These are phyloP conservation scores for Buddleja alternifolia DNA, from an alignment of 257 asterid species.

Conservation along the genomic window DNA sequence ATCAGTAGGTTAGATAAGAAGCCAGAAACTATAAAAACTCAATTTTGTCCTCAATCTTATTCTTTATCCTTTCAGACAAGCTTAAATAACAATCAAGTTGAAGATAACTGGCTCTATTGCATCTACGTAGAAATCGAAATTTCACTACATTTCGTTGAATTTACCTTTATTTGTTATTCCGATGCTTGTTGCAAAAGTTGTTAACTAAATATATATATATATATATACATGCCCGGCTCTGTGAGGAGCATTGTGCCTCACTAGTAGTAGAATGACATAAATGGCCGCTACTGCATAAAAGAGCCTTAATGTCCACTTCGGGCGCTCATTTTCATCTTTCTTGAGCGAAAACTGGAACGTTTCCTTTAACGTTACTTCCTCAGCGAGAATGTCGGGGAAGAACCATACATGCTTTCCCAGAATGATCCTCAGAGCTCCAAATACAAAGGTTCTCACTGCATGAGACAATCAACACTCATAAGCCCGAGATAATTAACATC, in stretches of 20 bases:
- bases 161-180: no score
- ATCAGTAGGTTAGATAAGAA: no score
- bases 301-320: constrained; percentile 81
- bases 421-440: constrained; percentile 64
- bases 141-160: no score
- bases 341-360: constrained; percentile 75
- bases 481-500: no score
- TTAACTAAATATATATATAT: no score
- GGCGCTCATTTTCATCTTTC: constrained; percentile 71
- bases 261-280: constrained; percentile 49
- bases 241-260: constrained; percentile 86
- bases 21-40: no score
- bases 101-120: no score
- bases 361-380: constrained; percentile 81
- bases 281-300: constrained; percentile 58
- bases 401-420: constrained; percentile 77
- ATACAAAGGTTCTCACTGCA: constrained; percentile 68
- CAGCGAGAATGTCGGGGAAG: constrained; percentile 83
- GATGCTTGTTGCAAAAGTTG: no score
- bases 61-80: no score
- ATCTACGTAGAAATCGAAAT: no score
- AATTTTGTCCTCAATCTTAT: no score
- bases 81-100: no score
- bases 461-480: constrained; percentile 12
- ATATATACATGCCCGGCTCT: constrained; percentile 59